A percentile compares a stretch with the other conserved stretches of the same genome.
phyloP scores from a whole-genome alignment of 2,329 filamentous ascomycete species.

The Paecilomyces formosus region DNA sequence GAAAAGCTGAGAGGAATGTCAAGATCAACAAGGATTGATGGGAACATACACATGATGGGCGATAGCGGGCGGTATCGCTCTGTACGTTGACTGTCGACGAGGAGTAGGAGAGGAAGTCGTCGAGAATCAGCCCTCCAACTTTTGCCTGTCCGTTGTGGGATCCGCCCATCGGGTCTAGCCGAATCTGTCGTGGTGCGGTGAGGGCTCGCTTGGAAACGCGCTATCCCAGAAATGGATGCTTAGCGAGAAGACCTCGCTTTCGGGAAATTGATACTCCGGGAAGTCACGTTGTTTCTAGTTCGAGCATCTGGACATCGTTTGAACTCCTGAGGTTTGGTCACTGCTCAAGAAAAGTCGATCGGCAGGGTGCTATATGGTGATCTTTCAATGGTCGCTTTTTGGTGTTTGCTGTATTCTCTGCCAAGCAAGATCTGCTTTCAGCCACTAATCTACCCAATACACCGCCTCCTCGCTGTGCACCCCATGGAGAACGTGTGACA shows the following conservation, averaged over 20 bases:
- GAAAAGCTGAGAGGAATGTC: slow-evolving; percentile 7
- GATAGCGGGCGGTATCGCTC: slow-evolving; percentile 33
- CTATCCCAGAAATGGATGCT: slow-evolving; percentile 11
- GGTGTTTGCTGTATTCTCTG: not conserved
- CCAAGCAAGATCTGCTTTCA: not conserved
- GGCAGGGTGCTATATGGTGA: not conserved
- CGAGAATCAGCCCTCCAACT: slow-evolving; percentile 19
- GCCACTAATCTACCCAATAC: not conserved
- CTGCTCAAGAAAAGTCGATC: not conserved
- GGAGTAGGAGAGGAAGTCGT: slow-evolving; percentile 28
- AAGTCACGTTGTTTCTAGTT: not conserved
- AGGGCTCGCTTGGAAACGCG: slow-evolving; percentile 27
- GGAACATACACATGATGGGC: slow-evolving; percentile 45
- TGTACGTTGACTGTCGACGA: slow-evolving; percentile 29
- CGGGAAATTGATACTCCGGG: not conserved
- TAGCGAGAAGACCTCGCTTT: not conserved
- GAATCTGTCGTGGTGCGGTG: slow-evolving; percentile 14
- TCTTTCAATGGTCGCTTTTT: not conserved
- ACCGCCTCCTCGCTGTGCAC: not conserved
- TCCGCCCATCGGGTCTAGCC: slow-evolving; percentile 29
- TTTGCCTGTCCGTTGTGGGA: slow-evolving; percentile 33
- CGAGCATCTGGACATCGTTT: not conserved
- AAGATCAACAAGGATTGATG: slow-evolving; percentile 10
- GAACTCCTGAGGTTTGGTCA: not conserved
- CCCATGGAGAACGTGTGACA: not conserved